These are phyloP conservation scores for Achaetomiella virescens DNA, from an alignment of 495 filamentous ascomycete genomes.

Conservation along the genomic window DNA sequence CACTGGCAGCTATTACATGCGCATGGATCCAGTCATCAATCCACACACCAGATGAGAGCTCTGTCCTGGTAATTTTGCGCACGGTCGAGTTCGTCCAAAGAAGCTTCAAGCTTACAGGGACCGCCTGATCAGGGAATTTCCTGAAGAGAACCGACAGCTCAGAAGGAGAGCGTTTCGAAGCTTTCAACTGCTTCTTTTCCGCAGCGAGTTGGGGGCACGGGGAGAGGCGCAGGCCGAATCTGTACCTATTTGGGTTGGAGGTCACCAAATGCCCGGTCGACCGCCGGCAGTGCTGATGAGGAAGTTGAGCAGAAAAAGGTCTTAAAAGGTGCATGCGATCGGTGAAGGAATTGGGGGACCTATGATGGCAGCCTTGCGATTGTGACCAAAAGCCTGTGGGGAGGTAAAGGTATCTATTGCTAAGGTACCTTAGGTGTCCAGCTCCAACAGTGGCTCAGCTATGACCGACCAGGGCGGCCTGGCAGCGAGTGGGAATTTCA, in stretches of 20 bases:
- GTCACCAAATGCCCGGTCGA: too few species aligned
- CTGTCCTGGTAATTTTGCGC: neutral
- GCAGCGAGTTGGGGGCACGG: too few species aligned
- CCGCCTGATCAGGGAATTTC: neutral
- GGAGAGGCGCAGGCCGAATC: too few species aligned
- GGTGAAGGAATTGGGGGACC: neutral
- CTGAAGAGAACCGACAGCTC: too few species aligned
- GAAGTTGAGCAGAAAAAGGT: neutral
- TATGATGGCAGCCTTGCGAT: neutral
- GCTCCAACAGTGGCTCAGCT: neutral
- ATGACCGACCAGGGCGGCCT: too few species aligned
- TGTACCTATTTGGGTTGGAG: too few species aligned
- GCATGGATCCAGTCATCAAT: neutral
- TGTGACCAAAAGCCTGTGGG: neutral
- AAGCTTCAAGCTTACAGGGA: neutral
- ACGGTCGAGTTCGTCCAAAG: neutral
- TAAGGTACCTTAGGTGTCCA: neutral
- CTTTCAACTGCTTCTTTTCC: too few species aligned
- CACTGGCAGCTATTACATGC: neutral
- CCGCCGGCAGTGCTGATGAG: neutral
- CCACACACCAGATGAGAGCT: neutral
- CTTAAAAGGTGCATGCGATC: neutral
- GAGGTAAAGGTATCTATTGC: neutral
- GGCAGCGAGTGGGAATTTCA: too few species aligned
- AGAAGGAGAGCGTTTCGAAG: too few species aligned